Evolutionary conservation across 192 early-diverging fungal genomes (phyloP), one percentile per base, ranked within the genome.

Genomic region (Podila verticillata): DNA sequence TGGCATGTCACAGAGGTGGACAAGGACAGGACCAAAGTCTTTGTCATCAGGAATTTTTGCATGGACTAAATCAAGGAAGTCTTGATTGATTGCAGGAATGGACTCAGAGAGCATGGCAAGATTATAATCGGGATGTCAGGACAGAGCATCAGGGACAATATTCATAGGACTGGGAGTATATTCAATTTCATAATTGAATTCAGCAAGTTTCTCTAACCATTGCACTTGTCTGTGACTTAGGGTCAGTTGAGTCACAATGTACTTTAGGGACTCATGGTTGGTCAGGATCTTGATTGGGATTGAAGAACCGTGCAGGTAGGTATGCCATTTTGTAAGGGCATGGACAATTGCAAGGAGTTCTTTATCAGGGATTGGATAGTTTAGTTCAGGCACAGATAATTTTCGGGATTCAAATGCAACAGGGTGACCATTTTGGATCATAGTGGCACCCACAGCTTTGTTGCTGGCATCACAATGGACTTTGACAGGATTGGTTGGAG

Each of bases 251-350:
- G 61, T 72, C 28, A 82, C 72, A 30, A 87, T 67, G 26, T 72
- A 82, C 44, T 63, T 48, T 20, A 88, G 49, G 57, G 80, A 74
- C 36, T 69, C 61, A 47, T 87, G 84, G 65, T 84, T 70, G 6
- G 71, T 74, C 26, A 54, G 22, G 24, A 54, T 54, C 51, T 54
- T 54, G 51, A 54, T 54, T 2, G 24, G 51, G 2, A 54, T 7
- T 2, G 9, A 0, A 19, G 51, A 54, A 4, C 51, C 10, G 8
- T 54, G 51, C 1, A 54, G 51, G 51, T 44, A 54, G 0, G 8
- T 54, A 0, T 12, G 51, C 51, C 51, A 54, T 54, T 26, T n/a
- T 2, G 9, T 24, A 26, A 54, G 51, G 6, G 51, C 9, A 24
- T 54, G 51, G 8, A 54, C 51, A 4, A 54, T 54, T 0, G 10